Evolutionary conservation across 176 grass and related monocot genomes (phyloP).

Genomic region (Ampelocalamus luodianensis): DNA sequence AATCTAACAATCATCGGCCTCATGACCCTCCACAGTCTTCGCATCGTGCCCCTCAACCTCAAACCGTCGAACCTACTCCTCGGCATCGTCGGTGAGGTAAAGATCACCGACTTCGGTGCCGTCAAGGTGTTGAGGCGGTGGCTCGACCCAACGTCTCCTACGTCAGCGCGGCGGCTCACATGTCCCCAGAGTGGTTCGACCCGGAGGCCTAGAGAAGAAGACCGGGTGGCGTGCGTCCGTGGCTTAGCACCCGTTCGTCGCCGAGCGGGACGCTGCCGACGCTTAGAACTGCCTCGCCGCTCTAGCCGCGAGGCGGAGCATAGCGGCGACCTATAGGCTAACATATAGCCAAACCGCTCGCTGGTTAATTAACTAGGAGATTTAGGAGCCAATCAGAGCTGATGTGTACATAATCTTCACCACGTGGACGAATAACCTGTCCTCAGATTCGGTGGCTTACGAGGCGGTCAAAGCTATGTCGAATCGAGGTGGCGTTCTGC

Average conservation of each 20-base stretch:
- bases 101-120: slow-evolving; percentile 77
- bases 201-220: slow-evolving; percentile 85
- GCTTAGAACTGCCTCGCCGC: slow-evolving; percentile 31
- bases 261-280: slow-evolving; percentile 39
- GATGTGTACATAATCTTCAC: slow-evolving; percentile 53
- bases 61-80: slow-evolving; percentile 81
- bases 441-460: not conserved
- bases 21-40: too few species aligned
- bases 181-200: slow-evolving; percentile 85
- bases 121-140: slow-evolving; percentile 71
- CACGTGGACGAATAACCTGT: slow-evolving; percentile 38
- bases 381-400: slow-evolving; percentile 27
- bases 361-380: slow-evolving; percentile 18
- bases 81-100: slow-evolving; percentile 58
- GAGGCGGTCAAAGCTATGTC: too few species aligned
- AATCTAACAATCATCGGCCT: too few species aligned
- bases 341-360: not conserved
- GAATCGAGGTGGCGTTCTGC: too few species aligned
- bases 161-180: slow-evolving; percentile 79
- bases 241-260: slow-evolving; percentile 67
- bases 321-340: slow-evolving; percentile 22
- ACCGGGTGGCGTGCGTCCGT: slow-evolving; percentile 60
- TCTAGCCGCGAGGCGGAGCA: slow-evolving; percentile 38
- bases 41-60: slow-evolving; percentile 66
- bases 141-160: slow-evolving; percentile 73